phyloP scores from a whole-genome alignment of 2,329 filamentous ascomycete genomes.

The Aspergillus intermedius region DNA sequence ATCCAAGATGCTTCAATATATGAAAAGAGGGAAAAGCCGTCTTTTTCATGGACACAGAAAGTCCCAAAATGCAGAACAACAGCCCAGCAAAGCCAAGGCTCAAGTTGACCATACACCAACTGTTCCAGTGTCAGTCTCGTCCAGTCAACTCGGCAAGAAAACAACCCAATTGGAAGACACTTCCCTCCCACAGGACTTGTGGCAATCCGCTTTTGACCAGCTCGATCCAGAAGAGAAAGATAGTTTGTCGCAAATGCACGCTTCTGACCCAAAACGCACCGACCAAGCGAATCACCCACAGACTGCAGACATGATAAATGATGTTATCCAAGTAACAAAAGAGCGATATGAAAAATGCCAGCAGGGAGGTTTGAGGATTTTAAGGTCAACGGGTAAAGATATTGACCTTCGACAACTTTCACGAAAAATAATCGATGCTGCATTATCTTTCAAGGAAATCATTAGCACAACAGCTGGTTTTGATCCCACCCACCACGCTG shows the following conservation, averaged over 20 bases:
- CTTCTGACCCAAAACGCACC: neutral
- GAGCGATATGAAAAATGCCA: conserved; percentile 3
- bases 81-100: no score
- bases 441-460: conserved; percentile 11
- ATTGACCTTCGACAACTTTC: conserved; percentile 3
- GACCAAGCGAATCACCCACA: neutral
- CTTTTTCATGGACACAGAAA: no score
- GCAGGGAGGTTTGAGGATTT: neutral
- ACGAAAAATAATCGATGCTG: conserved; percentile 9
- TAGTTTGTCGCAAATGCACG: conserved; percentile 1
- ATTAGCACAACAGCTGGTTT: conserved; percentile 4
- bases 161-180: no score
- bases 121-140: no score
- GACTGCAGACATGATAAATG: conserved; percentile 1
- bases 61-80: no score
- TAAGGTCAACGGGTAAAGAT: conserved; percentile 1
- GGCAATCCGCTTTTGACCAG: conserved; percentile 12
- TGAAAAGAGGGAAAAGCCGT: no score
- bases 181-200: conserved; percentile 4
- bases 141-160: no score
- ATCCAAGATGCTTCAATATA: no score
- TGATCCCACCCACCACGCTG: conserved; percentile 10
- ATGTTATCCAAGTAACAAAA: conserved; percentile 8
- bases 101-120: no score
- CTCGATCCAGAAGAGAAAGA: conserved; percentile 5